Percentiles rank a stretch among this genome's conserved stretches.
Evolutionary conservation across 305 asterid genomes (phyloP).

Genomic region (Plantago coronopus): DNA sequence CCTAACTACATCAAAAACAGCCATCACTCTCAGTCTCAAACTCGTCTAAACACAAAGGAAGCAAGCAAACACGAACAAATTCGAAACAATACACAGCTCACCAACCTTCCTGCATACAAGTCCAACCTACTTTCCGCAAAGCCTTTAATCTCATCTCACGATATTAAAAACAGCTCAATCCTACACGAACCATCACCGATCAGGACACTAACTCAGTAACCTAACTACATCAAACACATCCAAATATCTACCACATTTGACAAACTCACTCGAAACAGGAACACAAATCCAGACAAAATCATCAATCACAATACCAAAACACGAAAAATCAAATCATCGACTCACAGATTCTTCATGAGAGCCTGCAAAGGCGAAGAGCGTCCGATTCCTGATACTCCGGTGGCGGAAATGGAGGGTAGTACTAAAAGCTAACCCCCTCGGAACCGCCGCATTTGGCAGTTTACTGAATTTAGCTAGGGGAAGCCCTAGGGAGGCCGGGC

Average conservation of each 20-base stretch:
- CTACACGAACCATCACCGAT: neutral
- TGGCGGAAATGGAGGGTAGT: constrained; percentile 30
- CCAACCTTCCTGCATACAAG: too few relatives aligned
- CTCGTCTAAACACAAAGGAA: too few relatives aligned
- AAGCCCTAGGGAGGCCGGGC: constrained; percentile 44
- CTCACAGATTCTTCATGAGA: constrained; percentile 66
- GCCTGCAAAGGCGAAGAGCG: constrained; percentile 55
- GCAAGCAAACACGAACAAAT: too few relatives aligned
- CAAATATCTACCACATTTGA: too few relatives aligned
- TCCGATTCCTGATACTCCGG: constrained; percentile 32
- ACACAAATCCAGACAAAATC: too few relatives aligned
- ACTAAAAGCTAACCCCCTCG: constrained; percentile 12
- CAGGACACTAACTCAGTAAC: neutral
- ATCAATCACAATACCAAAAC: neutral
- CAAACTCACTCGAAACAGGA: too few relatives aligned
- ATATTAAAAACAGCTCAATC: neutral
- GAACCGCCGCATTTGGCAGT: constrained; percentile 27
- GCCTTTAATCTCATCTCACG: neutral
- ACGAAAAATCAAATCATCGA: neutral
- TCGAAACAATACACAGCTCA: too few relatives aligned
- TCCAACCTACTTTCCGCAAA: neutral
- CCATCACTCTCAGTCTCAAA: too few relatives aligned
- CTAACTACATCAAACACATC: too few relatives aligned
- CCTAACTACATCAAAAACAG: too few relatives aligned
- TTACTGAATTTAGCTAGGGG: constrained; percentile 18